These are phyloP conservation scores for Boletus rubescentipes DNA, from an alignment of 768 basidiomycete species.

Conservation along the genomic window DNA sequence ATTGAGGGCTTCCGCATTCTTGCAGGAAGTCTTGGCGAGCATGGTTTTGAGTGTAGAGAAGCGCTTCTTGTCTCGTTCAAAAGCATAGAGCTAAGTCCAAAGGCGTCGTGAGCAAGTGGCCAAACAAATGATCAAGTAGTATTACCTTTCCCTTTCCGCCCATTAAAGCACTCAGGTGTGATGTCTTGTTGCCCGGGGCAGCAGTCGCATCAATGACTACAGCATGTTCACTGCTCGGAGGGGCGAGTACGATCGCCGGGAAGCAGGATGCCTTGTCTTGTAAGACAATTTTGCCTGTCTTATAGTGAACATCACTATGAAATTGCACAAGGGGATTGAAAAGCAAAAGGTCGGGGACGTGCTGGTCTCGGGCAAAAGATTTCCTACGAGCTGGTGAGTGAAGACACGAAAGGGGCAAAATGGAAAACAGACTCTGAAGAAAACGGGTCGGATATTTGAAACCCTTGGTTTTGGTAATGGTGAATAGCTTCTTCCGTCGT, in stretches of 20 bases:
- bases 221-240: conserved; percentile 49
- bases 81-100: conserved; percentile 68
- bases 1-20: conserved; percentile 73
- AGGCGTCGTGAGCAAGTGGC: background rate
- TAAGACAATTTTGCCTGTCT: conserved; percentile 79
- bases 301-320: conserved; percentile 70
- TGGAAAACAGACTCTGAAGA: conserved; percentile 43
- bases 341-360: conserved; percentile 78
- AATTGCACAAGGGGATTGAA: conserved; percentile 70
- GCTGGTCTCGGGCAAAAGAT: conserved; percentile 70
- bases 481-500: conserved; percentile 61
- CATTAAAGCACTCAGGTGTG: conserved; percentile 90
- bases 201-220: conserved; percentile 91
- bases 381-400: conserved; percentile 39
- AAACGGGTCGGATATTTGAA: conserved; percentile 49
- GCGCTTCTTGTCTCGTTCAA: conserved; percentile 82
- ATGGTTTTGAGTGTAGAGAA: conserved; percentile 83
- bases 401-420: background rate
- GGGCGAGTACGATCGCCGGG: conserved; percentile 83
- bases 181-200: conserved; percentile 98
- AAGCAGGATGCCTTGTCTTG: conserved; percentile 99
- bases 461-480: conserved; percentile 57
- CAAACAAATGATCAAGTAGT: background rate
- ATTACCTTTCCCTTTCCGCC: conserved; percentile 72
- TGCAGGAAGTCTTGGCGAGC: conserved; percentile 81